These are phyloP conservation scores for Fusarium sp. DNA, from an alignment of 2,329 filamentous ascomycete species.

Conservation along the genomic window DNA sequence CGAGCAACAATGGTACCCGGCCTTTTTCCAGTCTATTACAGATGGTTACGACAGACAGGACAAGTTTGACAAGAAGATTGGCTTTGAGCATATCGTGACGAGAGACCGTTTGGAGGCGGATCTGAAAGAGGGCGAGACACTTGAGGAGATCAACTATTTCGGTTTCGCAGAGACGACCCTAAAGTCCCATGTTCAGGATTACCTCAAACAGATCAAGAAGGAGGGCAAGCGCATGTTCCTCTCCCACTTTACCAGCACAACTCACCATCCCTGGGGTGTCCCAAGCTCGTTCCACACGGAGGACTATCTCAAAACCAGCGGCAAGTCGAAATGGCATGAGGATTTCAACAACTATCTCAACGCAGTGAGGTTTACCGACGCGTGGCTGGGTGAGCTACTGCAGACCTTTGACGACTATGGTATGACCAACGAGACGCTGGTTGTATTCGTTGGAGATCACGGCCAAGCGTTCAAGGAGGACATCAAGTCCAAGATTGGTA, in stretches of 20 bases:
- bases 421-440: slow-evolving; percentile 50
- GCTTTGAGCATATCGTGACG: slow-evolving; percentile 47
- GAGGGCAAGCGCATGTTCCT: slow-evolving; percentile 52
- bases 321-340: slow-evolving; percentile 43
- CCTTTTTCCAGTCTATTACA: slow-evolving; percentile 53
- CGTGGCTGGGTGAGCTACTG: slow-evolving; percentile 49
- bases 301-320: slow-evolving; percentile 36
- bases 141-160: slow-evolving; percentile 50
- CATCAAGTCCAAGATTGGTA: slow-evolving; percentile 44
- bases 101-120: slow-evolving; percentile 44
- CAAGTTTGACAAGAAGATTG: slow-evolving; percentile 48
- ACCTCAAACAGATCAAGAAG: slow-evolving; percentile 44
- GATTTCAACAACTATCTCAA: slow-evolving; percentile 52
- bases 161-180: slow-evolving; percentile 49
- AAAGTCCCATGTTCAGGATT: slow-evolving; percentile 48
- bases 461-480: slow-evolving; percentile 52
- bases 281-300: slow-evolving; percentile 34
- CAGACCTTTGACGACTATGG: slow-evolving; percentile 48
- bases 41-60: slow-evolving; percentile 51
- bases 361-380: slow-evolving; percentile 49
- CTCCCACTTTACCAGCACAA: slow-evolving; percentile 53
- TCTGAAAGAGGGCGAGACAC: slow-evolving; percentile 23
- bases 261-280: slow-evolving; percentile 49
- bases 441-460: slow-evolving; percentile 51
- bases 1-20: slow-evolving; percentile 49